Evolutionary conservation across 495 filamentous ascomycete species (phyloP), one percentile per base, ranked within the genome.

Genomic region (Copromyces sp.): DNA sequence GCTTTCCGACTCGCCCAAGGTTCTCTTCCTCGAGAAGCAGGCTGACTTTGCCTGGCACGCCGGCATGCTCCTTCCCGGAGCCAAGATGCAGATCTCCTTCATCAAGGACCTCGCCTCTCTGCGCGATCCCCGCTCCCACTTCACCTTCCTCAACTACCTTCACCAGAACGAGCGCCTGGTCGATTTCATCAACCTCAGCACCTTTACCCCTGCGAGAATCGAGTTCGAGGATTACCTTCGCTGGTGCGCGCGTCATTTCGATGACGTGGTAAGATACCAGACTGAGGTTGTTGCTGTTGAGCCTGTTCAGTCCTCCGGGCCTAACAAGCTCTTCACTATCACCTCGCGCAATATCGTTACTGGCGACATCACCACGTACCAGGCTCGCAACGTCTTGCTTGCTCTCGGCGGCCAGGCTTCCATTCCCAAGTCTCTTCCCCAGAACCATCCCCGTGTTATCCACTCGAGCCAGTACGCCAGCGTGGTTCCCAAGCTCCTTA

Each of bases 21-120:
- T 95, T 4, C 84, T 90, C 47, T 98, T 97, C 82, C 80, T 98
- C 29, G 95, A 98, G 83, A 90, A 90, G 73, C 95, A 99, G 82
- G 77, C 85, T 32, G 83, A 88, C 53, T 99, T 98, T 77, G 88
- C 89, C 69, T 98, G 95, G 95, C 95, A 99, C 80, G 89, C 91
- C 3, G 95, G 95, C 42, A 99, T 99, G 95, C 87, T 97, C 71
- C 88, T 99, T 1, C 93, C 94, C 0, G 93, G 93, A 68, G 92
- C 94, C 14, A 92, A 91, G 79, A 99, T 99, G 95, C 95, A 99
- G 81, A 98, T 99, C 73, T 95, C 93, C 40, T 99, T 98, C 86
- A 86, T 99, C 81, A 99, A 99, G 84, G 95, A 98, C 77, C 86
- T 99, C 72, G 95, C 95, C 12, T 95, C 93, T 9, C 82, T 97